A percentile compares a stretch with the other conserved stretches of the same genome.
phyloP scores from a whole-genome alignment of 345 rosid species.

The Mangifera indica region DNA sequence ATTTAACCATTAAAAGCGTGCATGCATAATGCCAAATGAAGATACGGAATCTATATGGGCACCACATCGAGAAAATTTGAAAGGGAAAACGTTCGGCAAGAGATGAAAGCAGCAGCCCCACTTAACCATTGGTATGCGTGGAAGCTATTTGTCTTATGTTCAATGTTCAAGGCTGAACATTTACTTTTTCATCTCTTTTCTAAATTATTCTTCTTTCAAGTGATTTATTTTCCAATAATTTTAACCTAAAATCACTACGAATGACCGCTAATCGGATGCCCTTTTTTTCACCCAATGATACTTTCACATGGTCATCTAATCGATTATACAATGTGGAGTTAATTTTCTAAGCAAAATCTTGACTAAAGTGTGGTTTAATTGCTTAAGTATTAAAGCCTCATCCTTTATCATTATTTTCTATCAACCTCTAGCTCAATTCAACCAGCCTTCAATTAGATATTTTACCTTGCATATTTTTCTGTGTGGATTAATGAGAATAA shows the following conservation, averaged over 20 bases:
- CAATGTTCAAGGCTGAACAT: neutral
- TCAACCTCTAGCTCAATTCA: too few species aligned
- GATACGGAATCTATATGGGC: neutral
- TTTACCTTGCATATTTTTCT: constrained; percentile 18
- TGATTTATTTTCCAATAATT: neutral
- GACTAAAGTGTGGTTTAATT: too few species aligned
- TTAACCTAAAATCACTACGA: neutral
- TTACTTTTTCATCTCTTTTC: neutral
- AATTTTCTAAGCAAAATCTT: neutral
- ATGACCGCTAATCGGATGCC: neutral
- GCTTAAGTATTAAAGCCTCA: too few species aligned
- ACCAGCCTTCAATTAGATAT: too few species aligned
- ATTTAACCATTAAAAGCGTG: neutral
- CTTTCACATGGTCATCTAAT: neutral
- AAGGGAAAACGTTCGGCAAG: too few species aligned
- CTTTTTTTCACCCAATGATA: too few species aligned
- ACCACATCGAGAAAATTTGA: neutral
- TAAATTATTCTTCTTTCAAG: neutral
- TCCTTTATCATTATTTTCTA: too few species aligned
- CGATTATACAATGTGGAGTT: neutral
- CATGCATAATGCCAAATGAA: neutral
- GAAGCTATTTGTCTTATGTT: neutral
- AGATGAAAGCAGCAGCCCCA: neutral
- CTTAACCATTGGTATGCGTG: neutral
- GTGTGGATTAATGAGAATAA: constrained; percentile 17